Evolutionary conservation across 257 asterid species (phyloP).

Genomic region (Penstemon barbatus): DNA sequence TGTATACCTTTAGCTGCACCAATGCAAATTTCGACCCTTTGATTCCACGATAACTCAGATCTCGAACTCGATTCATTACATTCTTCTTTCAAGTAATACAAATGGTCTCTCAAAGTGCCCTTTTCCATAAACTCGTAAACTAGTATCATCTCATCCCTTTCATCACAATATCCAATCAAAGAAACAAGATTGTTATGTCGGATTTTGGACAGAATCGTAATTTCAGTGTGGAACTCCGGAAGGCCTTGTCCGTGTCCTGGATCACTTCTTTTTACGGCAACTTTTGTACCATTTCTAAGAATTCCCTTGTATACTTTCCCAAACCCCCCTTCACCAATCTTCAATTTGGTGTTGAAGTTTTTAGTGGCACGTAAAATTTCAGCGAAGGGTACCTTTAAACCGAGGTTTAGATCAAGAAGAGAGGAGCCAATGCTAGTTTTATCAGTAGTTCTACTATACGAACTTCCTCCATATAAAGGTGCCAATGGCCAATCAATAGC

Average conservation of each 20-base stretch:
- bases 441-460: conserved; percentile 33
- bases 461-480: conserved; percentile 32
- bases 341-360: conserved; percentile 33
- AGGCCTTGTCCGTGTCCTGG: conserved; percentile 55
- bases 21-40: conserved; percentile 51
- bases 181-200: conserved; percentile 64
- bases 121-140: conserved; percentile 69
- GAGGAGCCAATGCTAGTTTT: conserved; percentile 31
- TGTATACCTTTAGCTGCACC: conserved; percentile 58
- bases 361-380: conserved; percentile 50
- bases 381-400: conserved; percentile 43
- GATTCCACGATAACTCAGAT: conserved; percentile 42
- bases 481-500: conserved; percentile 29
- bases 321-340: conserved; percentile 67
- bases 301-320: conserved; percentile 64
- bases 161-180: conserved; percentile 61
- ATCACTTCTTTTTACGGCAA: conserved; percentile 68
- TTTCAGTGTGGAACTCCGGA: conserved; percentile 58
- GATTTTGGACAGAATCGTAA: conserved; percentile 49
- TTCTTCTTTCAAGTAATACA: conserved; percentile 30
- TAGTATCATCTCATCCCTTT: conserved; percentile 53
- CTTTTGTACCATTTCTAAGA: conserved; percentile 44
- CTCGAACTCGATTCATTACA: background rate
- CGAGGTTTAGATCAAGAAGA: conserved; percentile 42
- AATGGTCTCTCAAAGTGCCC: conserved; percentile 60